Percentiles rank a stretch among this genome's conserved stretches.
Evolutionary conservation across 495 filamentous ascomycete species (phyloP).

Genomic region (Echria macrotheca): DNA sequence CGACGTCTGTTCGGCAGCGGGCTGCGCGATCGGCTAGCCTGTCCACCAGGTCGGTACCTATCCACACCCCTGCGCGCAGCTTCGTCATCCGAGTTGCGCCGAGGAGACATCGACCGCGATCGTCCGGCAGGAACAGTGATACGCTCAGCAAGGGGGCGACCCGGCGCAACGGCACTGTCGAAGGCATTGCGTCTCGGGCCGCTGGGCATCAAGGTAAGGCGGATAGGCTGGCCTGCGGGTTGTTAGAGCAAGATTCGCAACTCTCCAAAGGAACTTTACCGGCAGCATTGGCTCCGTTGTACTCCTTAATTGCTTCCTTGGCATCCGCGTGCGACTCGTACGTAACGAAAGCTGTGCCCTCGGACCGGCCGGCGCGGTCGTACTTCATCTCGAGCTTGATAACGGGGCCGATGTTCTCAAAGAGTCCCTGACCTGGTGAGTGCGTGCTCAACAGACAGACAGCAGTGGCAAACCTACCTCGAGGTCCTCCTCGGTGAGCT

Average conservation of each 20-base stretch:
- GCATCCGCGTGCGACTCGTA: conserved; percentile 68
- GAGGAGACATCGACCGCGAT: conserved; percentile 47
- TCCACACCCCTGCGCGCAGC: conserved; percentile 70
- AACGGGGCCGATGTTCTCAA: conserved; percentile 70
- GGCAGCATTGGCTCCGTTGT: conserved; percentile 86
- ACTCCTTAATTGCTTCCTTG: conserved; percentile 68
- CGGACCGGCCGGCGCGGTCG: conserved; percentile 85
- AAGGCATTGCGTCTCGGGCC: conserved; percentile 50
- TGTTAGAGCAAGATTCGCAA: conserved; percentile 6
- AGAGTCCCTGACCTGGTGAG: conserved; percentile 55
- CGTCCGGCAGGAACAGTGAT: conserved; percentile 52
- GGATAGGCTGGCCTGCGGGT: conserved; percentile 67
- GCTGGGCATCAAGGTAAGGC: conserved; percentile 60
- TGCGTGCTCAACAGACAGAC: conserved; percentile 10
- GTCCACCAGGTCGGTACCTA: conserved; percentile 70
- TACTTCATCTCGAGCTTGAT: conserved; percentile 67
- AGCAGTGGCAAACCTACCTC: conserved; percentile 49
- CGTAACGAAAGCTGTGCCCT: conserved; percentile 80
- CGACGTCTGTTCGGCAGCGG: conserved; percentile 33
- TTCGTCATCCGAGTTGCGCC: conserved; percentile 62
- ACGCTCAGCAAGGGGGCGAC: conserved; percentile 67
- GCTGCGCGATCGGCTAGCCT: conserved; percentile 44
- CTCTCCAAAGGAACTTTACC: conserved; percentile 35
- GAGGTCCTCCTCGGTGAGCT: conserved; percentile 81
- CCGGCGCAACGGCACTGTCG: conserved; percentile 51